phyloP scores from a whole-genome alignment of 352 stramenopile species.

The Nothophytophthora sp. region DNA sequence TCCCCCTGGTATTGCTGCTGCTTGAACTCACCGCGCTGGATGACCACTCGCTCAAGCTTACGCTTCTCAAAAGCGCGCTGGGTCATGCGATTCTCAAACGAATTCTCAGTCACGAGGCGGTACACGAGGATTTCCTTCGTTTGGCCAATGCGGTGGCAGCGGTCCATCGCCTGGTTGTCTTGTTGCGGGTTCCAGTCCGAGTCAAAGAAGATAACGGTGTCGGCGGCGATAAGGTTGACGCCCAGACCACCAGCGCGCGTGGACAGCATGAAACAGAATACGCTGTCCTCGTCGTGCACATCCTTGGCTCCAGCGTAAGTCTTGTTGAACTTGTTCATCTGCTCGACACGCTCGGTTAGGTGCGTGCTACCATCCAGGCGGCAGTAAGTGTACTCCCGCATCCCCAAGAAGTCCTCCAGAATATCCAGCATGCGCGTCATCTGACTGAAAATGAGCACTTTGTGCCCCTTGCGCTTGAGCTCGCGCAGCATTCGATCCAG shows the following conservation, averaged over 20 bases:
- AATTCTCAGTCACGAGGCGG: constrained; percentile 92
- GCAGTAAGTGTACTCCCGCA: constrained; percentile 93
- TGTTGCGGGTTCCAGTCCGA: constrained; percentile 99
- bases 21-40: constrained; percentile 87
- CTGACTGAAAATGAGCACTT: constrained; percentile 99
- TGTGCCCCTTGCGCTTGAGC: constrained; percentile 95
- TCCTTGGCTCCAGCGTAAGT: constrained; percentile 19
- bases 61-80: constrained; percentile 91
- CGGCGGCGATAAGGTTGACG: constrained; percentile 96
- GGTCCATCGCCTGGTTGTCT: constrained; percentile 93
- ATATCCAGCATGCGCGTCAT: constrained; percentile 99
- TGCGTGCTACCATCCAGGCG: constrained; percentile 96
- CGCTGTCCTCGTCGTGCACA: constrained; percentile 40
- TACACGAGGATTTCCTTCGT: constrained; percentile 92
- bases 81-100: constrained; percentile 95
- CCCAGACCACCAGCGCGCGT: constrained; percentile 96
- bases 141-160: constrained; percentile 91
- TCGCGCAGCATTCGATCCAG: constrained; percentile 97
- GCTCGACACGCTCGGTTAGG: constrained; percentile 91
- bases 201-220: constrained; percentile 98
- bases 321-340: constrained; percentile 98
- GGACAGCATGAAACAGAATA: constrained; percentile 87
- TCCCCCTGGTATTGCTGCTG: constrained; percentile 43
- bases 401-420: constrained; percentile 94
- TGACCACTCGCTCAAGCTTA: constrained; percentile 89